These are phyloP conservation scores for Kuraishia borneana DNA, from an alignment of 805 yeast species.

Conservation along the genomic window DNA sequence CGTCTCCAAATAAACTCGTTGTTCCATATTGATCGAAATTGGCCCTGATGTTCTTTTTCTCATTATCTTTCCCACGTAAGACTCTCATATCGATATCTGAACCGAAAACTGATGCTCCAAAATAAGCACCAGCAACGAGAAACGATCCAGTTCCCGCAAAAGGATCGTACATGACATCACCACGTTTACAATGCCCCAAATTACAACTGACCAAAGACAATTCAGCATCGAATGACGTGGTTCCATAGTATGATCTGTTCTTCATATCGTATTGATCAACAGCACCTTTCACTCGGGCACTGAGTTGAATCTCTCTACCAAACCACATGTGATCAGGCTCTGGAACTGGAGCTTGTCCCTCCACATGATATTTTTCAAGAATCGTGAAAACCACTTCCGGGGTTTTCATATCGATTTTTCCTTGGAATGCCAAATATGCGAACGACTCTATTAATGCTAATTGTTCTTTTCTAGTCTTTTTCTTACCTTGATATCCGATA, in stretches of 20 bases:
- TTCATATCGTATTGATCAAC: constrained; percentile 75
- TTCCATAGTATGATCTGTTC: constrained; percentile 81
- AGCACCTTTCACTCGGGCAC: constrained; percentile 49
- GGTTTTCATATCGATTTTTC: constrained; percentile 65
- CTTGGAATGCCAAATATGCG: constrained; percentile 57
- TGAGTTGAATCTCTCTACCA: constrained; percentile 57
- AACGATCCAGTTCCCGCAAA: constrained; percentile 97
- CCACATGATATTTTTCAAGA: constrained; percentile 46
- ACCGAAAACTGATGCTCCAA: constrained; percentile 73
- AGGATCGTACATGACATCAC: constrained; percentile 78
- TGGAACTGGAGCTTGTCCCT: constrained; percentile 25
- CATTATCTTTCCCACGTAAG: constrained; percentile 51
- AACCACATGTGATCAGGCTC: constrained; percentile 56
- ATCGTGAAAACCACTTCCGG: constrained; percentile 65
- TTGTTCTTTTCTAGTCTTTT: constrained; percentile 31
- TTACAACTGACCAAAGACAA: constrained; percentile 80
- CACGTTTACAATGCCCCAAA: constrained; percentile 60
- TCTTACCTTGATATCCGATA: constrained; percentile 65
- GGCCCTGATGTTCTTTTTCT: constrained; percentile 25
- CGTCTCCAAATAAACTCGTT: constrained; percentile 50
- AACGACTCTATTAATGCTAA: constrained; percentile 62
- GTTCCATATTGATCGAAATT: constrained; percentile 74
- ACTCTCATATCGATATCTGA: constrained; percentile 84
- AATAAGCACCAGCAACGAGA: constrained; percentile 75
- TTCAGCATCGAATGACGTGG: constrained; percentile 96